Percentiles rank a stretch among this genome's conserved stretches.
These are phyloP conservation scores for Paramecium tetraurelia DNA, from an alignment of 73 alveolate genomes.

Conservation along the genomic window DNA sequence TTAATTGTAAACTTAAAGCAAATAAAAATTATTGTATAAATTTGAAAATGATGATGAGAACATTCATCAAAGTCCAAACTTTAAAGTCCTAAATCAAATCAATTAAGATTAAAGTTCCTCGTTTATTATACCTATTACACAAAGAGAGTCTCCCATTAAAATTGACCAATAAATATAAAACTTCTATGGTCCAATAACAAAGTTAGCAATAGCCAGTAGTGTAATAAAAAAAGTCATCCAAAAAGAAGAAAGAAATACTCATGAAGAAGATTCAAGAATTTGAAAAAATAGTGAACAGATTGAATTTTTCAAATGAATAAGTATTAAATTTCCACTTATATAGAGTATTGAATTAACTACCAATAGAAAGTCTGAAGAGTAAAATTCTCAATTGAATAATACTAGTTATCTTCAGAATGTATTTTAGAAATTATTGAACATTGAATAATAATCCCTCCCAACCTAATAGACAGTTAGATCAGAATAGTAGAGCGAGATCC, in stretches of 20 bases:
- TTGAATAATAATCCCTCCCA: background rate
- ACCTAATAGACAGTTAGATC: background rate
- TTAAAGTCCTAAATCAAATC: background rate
- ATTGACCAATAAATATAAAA: background rate
- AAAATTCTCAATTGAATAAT: background rate
- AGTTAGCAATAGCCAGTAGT: background rate
- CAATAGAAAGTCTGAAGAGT: background rate
- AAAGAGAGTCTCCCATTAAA: background rate
- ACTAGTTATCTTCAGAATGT: background rate
- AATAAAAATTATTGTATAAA: background rate
- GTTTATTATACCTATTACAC: background rate
- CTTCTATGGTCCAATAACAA: background rate
- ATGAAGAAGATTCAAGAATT: background rate
- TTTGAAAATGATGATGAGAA: conserved; percentile 19
- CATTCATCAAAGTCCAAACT: background rate
- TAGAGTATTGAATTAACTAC: conserved; percentile 1
- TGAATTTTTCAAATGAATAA: background rate
- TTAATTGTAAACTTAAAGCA: background rate
- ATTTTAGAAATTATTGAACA: background rate
- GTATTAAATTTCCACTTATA: background rate
- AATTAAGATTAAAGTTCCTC: background rate
- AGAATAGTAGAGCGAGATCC: background rate
- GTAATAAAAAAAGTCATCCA: background rate
- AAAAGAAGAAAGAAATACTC: background rate
- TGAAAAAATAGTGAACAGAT: background rate